Percentiles rank a stretch among this genome's conserved stretches.
Conservation (phyloP, 208 protist genomes). For the Leptomonas seymouri region DNA sequence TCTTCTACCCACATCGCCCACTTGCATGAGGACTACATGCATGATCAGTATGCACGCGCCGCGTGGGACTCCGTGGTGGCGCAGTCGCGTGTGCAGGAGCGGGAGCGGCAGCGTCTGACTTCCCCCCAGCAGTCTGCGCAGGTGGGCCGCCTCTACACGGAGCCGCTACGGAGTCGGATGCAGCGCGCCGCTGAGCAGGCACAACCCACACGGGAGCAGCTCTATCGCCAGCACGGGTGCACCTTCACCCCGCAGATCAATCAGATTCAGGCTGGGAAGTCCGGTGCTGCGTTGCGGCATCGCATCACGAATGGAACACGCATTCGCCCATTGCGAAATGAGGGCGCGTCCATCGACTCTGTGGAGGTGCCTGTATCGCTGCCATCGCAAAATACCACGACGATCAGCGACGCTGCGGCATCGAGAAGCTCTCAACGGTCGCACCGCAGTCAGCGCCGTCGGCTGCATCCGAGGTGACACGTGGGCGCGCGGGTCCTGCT, state of each 20-base stretch:
- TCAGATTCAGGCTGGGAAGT: not conserved
- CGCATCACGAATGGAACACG: not conserved
- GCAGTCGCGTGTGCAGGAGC: constrained; percentile 12
- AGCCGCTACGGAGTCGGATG: constrained; percentile 24
- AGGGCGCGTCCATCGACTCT: not conserved
- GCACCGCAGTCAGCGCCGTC: not conserved
- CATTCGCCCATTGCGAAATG: not conserved
- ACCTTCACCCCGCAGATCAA: constrained; percentile 41
- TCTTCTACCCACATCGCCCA: constrained; percentile 1
- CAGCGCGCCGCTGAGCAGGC: constrained; percentile 13
- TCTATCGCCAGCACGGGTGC: constrained; percentile 23
- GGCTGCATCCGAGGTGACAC: not conserved
- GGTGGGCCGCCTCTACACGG: constrained; percentile 36
- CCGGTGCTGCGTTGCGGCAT: not conserved
- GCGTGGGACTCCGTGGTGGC: constrained; percentile 25
- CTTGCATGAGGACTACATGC: constrained; percentile 26
- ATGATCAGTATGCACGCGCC: constrained; percentile 22
- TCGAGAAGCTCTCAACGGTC: not conserved
- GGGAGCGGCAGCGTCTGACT: constrained; percentile 12
- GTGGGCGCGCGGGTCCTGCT: no score
- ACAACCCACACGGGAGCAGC: constrained; percentile 2
- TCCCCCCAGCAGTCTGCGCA: constrained; percentile 23
- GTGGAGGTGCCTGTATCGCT: not conserved
- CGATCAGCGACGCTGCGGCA: not conserved
- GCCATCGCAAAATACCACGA: constrained; percentile 10